Conservation (phyloP, 1,284 basidiomycete genomes). For the Agaricales sp. region DNA sequence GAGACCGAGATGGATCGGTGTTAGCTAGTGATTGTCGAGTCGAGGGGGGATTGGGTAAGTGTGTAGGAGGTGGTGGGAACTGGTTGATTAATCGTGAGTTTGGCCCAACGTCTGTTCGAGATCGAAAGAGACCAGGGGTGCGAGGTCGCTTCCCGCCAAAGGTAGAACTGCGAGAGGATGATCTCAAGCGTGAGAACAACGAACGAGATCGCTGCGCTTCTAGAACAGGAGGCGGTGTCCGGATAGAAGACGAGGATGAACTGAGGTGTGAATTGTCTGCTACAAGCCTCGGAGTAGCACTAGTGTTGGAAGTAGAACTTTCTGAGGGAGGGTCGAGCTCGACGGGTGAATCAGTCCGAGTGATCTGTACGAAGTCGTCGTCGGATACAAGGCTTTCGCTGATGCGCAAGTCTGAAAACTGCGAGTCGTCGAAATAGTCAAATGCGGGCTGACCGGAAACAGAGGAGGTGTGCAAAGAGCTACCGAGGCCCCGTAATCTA, state of each 20-base stretch:
- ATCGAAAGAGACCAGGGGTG: no score
- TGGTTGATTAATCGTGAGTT: no score
- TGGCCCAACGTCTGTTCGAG: no score
- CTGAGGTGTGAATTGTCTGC: neutral
- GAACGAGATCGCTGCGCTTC: no score
- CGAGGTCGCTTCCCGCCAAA: no score
- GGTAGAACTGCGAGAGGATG: neutral
- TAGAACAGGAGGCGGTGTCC: neutral
- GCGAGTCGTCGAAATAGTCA: neutral
- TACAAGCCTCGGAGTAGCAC: neutral
- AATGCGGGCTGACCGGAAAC: neutral
- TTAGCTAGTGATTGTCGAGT: neutral
- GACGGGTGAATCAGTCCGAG: neutral
- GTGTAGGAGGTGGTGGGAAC: neutral
- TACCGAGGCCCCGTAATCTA: neutral
- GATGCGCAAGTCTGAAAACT: neutral
- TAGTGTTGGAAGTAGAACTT: neutral
- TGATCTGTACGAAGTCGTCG: neutral
- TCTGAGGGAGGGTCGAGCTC: neutral
- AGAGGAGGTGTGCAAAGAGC: neutral
- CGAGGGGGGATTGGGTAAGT: neutral
- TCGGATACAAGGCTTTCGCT: neutral
- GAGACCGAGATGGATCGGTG: neutral
- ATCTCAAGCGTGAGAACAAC: neutral
- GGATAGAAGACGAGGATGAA: neutral